Evolutionary conservation across 2,329 filamentous ascomycete genomes (phyloP).

Genomic region (Pseudohalonectria lignicola): DNA sequence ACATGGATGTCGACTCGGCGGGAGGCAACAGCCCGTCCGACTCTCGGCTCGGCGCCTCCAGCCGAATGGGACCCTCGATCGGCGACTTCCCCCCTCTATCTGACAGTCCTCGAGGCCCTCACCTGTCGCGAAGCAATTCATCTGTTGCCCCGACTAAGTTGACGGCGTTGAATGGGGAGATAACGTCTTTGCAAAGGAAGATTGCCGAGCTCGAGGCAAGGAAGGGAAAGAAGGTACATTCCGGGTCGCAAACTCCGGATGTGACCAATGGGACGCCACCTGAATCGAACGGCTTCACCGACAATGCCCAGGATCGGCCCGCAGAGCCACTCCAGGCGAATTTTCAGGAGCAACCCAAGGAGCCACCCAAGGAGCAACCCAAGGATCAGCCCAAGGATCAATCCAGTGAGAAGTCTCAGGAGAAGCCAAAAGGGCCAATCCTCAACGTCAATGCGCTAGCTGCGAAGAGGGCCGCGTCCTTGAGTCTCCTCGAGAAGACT

Average conservation of each 20-base stretch:
- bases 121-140: neutral
- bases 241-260: constrained; percentile 16
- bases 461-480: neutral
- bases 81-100: constrained; percentile 33
- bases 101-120: constrained; percentile 15
- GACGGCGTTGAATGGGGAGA: constrained; percentile 21
- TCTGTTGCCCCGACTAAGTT: constrained; percentile 1
- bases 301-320: constrained; percentile 7
- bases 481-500: constrained; percentile 3
- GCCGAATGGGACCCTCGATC: constrained; percentile 24
- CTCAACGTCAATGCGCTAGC: too few species aligned
- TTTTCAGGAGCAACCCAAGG: too few species aligned
- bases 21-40: constrained; percentile 25
- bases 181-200: constrained; percentile 47
- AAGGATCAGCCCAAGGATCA: neutral
- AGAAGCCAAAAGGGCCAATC: neutral
- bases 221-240: constrained; percentile 24
- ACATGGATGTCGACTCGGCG: constrained; percentile 55
- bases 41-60: constrained; percentile 18
- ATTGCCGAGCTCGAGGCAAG: constrained; percentile 50
- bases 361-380: neutral
- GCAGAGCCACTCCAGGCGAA: too few species aligned
- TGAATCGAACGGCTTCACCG: constrained; percentile 11
- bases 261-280: constrained; percentile 15
- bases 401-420: neutral